Conservation (phyloP, 108 stramenopile genomes). For the Epithemia pelagica region DNA sequence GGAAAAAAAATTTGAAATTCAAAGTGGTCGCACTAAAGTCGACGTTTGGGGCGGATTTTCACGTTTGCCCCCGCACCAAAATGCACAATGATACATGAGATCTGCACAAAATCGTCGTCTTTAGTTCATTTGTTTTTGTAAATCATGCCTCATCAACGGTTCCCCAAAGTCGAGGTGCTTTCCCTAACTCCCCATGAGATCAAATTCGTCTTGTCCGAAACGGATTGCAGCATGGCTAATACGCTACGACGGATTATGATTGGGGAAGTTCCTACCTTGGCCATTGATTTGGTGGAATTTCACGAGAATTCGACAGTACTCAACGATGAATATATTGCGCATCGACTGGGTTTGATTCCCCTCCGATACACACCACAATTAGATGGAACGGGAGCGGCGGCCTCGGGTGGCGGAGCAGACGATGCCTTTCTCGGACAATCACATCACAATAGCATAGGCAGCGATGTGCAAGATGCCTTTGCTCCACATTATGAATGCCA, state of each 20-base stretch:
- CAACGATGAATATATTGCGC: slow-evolving; percentile 97
- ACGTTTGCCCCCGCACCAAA: no score
- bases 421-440: slow-evolving; percentile 3
- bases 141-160: slow-evolving; percentile 86
- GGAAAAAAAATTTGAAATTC: no score
- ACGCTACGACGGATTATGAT: slow-evolving; percentile 94
- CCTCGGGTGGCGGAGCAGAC: slow-evolving; percentile 43
- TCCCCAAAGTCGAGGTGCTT: slow-evolving; percentile 77
- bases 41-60: no score
- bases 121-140: neutral
- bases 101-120: no score
- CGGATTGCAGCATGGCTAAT: slow-evolving; percentile 94
- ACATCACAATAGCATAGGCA: slow-evolving; percentile 28
- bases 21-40: no score
- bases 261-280: slow-evolving; percentile 93
- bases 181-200: slow-evolving; percentile 73
- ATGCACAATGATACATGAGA: no score
- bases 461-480: slow-evolving; percentile 63
- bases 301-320: slow-evolving; percentile 88
- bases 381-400: slow-evolving; percentile 22
- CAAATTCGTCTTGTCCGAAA: slow-evolving; percentile 87
- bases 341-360: slow-evolving; percentile 94
- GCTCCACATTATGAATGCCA: slow-evolving; percentile 73
- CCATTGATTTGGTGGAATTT: slow-evolving; percentile 95
- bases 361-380: slow-evolving; percentile 52